Percentiles rank a stretch among this genome's conserved stretches.
These are phyloP conservation scores for Crataegus laevigata DNA, from an alignment of 306 rosid species.

Conservation along the genomic window DNA sequence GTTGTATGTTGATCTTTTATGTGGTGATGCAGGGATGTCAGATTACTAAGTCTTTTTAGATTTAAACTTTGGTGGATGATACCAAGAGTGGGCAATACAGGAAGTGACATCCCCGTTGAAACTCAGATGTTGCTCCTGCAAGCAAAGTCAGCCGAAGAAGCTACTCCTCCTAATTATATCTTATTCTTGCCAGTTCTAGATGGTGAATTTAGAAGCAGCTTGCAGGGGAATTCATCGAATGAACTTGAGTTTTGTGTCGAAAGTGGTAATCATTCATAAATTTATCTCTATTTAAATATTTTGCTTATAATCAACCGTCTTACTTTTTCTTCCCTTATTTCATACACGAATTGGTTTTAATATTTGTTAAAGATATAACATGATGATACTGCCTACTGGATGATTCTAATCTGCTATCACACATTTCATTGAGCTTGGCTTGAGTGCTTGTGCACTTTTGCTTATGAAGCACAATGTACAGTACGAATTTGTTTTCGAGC, in stretches of 20 bases:
- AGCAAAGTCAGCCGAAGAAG: slow-evolving; percentile 5
- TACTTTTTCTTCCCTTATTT: background rate
- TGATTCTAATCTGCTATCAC: background rate
- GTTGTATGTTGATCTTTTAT: background rate
- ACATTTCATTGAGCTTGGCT: background rate
- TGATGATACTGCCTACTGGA: background rate
- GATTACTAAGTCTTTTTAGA: slow-evolving; percentile 18
- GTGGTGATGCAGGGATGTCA: slow-evolving; percentile 13
- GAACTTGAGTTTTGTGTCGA: slow-evolving; percentile 26
- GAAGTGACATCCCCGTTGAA: slow-evolving; percentile 26
- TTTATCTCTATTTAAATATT: background rate
- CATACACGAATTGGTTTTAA: background rate
- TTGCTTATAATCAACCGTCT: background rate
- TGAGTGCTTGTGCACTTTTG: background rate
- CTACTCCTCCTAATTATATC: slow-evolving; percentile 6
- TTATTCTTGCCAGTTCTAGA: slow-evolving; percentile 23
- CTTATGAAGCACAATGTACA: background rate
- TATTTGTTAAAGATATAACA: background rate
- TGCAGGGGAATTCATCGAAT: slow-evolving; percentile 20
- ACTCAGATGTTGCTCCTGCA: slow-evolving; percentile 28
- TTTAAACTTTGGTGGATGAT: slow-evolving; percentile 30
- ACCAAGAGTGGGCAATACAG: slow-evolving; percentile 20
- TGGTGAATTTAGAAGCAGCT: slow-evolving; percentile 26
- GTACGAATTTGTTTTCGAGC: background rate
- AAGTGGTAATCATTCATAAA: slow-evolving; percentile 14